Base-by-base conservation (phyloP, 768 basidiomycete genomes). In the Russula compacta region DNA sequence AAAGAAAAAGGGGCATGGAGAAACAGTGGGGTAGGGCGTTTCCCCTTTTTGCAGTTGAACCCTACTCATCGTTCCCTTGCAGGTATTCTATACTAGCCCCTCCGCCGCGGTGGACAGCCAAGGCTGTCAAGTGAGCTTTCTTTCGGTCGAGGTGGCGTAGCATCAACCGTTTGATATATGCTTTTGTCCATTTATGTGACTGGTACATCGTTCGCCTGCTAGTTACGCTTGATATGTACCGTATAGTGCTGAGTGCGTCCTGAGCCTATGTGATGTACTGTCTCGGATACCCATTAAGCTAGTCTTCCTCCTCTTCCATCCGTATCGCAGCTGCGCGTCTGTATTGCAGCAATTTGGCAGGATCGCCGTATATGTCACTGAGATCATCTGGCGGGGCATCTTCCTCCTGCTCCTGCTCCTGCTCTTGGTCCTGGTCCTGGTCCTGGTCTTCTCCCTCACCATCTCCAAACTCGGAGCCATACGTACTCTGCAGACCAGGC, bases 1-100 rank as follows among this genome's bases (percentile, higher is more conserved):
- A 73, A 88, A 81, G 66, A 77, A 79, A 65, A 94, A 91, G 69
- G 95, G 95, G 0, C 58, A 75, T 38, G 95, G 95, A 7, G 79
- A 83, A 61, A 98, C 92, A 24, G 79, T 84, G 64, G 84, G 87
- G 88, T 93, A 71, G 64, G 85, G 71, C 43, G 47, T 48, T n/a
- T 62, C 7, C 43, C 57, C 48, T 47, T 36, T n/a, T 57, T 64
- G 38, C 8, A 5, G 33, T 8, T 9, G 47, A 4, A 19, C n/a
- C n/a, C 7, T 24, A 33, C 54, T 52, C 35, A 51, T 47, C 2
- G 1, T 19, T 44, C 47, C 17, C 21, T 49, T n/a, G 17, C 33
- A 66, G 73, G 19, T 73, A 73, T 59, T 29, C 53, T 29, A 58
- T 72, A 35, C 62, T 66, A 9, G 67, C 70, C 5, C 71, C 73